These are phyloP conservation scores for Perilla frutescens DNA, from an alignment of 257 asterid species.

Conservation along the genomic window DNA sequence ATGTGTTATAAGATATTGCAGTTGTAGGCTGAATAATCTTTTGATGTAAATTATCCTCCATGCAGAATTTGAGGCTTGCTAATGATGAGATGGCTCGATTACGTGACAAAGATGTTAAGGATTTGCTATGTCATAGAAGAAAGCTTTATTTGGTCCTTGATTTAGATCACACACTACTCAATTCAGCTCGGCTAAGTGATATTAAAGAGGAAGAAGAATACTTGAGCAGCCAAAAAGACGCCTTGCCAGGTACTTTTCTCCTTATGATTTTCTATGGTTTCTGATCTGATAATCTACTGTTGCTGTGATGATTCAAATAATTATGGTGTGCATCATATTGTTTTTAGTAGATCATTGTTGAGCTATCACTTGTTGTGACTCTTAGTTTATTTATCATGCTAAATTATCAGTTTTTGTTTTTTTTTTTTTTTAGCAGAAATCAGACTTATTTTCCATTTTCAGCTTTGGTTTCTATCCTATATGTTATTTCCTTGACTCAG, in stretches of 20 bases:
- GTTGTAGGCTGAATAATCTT: conserved; percentile 6
- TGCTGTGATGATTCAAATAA: conserved; percentile 3
- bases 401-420: background rate
- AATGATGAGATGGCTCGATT: conserved; percentile 69
- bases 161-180: conserved; percentile 87
- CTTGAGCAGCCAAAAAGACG: conserved; percentile 52
- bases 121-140: conserved; percentile 52
- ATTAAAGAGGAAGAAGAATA: conserved; percentile 62
- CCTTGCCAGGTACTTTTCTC: conserved; percentile 65
- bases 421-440: conserved; percentile 5
- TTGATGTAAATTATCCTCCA: conserved; percentile 18
- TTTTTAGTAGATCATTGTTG: conserved; percentile 1
- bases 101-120: conserved; percentile 74
- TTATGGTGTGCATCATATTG: conserved; percentile 19
- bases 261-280: conserved; percentile 12
- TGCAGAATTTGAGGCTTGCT: conserved; percentile 81
- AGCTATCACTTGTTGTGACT: background rate
- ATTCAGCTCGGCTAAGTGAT: conserved; percentile 68
- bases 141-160: conserved; percentile 84
- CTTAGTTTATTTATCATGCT: background rate
- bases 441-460: conserved; percentile 11
- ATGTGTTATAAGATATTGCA: conserved; percentile 10
- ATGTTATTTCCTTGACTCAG: conserved; percentile 27
- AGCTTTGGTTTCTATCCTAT: conserved; percentile 18
- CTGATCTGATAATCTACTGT: background rate